These are phyloP conservation scores for Linum trigynum DNA, from an alignment of 345 rosid genomes.

Conservation along the genomic window DNA sequence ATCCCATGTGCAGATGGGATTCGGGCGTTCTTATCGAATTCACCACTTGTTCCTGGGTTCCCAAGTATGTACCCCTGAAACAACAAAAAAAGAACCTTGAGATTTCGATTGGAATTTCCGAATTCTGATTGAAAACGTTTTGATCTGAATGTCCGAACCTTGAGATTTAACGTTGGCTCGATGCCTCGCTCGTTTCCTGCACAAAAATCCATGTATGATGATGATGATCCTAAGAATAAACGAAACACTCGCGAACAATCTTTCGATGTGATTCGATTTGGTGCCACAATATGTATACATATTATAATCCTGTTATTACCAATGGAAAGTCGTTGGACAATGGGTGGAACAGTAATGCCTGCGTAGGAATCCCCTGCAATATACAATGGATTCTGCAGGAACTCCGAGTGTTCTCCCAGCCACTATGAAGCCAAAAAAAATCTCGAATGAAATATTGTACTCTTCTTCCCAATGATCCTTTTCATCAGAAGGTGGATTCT, in stretches of 20 bases:
- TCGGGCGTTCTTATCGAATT: neutral
- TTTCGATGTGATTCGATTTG: neutral
- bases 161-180: conserved; percentile 17
- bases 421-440: conserved; percentile 19
- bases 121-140: no score
- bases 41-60: conserved; percentile 18
- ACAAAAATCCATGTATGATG: neutral
- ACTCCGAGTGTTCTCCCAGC: conserved; percentile 26
- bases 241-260: conserved; percentile 1
- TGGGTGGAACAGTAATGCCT: conserved; percentile 34
- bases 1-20: neutral
- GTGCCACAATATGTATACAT: neutral
- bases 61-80: conserved; percentile 25
- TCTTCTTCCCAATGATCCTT: neutral
- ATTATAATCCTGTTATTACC: conserved; percentile 11
- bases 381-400: conserved; percentile 26
- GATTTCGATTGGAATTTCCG: neutral
- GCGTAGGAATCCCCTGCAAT: conserved; percentile 40
- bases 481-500: neutral
- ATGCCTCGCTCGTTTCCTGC: conserved; percentile 14
- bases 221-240: neutral
- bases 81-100: neutral
- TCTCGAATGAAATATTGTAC: neutral
- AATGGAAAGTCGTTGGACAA: conserved; percentile 1
- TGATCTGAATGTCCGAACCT: conserved; percentile 8